phyloP scores from a whole-genome alignment of 371 early-diverging fungal genomes.

The Apophysomyces elegans region DNA sequence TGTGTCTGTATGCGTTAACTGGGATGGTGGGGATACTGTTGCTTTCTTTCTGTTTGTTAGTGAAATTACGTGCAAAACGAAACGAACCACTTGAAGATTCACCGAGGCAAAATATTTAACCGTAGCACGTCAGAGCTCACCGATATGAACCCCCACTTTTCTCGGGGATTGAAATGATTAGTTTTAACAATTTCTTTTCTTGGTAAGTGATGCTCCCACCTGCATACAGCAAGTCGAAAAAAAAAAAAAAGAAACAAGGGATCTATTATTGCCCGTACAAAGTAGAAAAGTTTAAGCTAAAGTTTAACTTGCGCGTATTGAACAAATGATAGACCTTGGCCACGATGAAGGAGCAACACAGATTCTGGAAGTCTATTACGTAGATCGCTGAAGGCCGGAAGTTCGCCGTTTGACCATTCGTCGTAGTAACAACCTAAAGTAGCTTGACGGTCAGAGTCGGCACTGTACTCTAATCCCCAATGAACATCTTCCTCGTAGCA shows the following conservation, averaged over 20 bases:
- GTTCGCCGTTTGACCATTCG: constrained; percentile 42
- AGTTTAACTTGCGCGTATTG: constrained; percentile 18
- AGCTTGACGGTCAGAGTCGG: constrained; percentile 24
- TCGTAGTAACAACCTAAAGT: constrained; percentile 50
- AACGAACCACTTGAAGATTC: not conserved
- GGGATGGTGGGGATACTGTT: not conserved
- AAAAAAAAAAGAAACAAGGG: too few relatives aligned
- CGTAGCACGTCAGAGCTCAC: not conserved
- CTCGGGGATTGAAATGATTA: too few relatives aligned
- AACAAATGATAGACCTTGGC: constrained; percentile 33
- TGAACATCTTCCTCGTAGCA: constrained; percentile 37
- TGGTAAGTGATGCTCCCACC: too few relatives aligned
- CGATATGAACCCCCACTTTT: too few relatives aligned
- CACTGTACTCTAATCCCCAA: constrained; percentile 39
- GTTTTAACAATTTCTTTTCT: too few relatives aligned
- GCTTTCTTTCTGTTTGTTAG: not conserved
- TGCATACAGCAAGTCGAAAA: too few relatives aligned
- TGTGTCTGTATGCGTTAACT: too few relatives aligned
- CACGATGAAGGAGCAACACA: constrained; percentile 27
- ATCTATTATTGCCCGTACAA: not conserved
- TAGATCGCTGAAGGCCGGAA: constrained; percentile 42
- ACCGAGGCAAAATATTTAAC: constrained; percentile 5
- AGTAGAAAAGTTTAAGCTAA: not conserved
- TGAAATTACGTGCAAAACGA: not conserved
- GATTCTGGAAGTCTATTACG: constrained; percentile 29